A percentile compares a stretch with the other conserved stretches of the same genome.
phyloP scores from a whole-genome alignment of 805 yeast genomes.

The Yarrowia alimentaria region DNA sequence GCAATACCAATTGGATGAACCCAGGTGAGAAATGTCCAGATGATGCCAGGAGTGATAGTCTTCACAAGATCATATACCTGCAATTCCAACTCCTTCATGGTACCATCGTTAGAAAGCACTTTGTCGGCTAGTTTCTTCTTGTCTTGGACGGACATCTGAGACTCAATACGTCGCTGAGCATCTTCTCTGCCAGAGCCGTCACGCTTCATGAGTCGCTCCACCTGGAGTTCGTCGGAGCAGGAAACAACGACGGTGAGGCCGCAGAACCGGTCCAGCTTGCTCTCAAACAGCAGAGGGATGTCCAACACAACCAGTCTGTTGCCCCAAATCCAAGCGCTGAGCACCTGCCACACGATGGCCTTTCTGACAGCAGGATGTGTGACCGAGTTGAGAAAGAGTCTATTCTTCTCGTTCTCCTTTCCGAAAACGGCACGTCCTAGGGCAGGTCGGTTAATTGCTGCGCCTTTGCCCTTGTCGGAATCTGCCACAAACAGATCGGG shows the following conservation, averaged over 20 bases:
- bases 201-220: constrained; percentile 60
- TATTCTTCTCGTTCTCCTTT: constrained; percentile 48
- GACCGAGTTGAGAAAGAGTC: constrained; percentile 62
- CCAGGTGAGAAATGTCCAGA: constrained; percentile 38
- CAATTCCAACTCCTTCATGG: constrained; percentile 45
- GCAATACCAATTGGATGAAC: constrained; percentile 40
- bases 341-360: constrained; percentile 58
- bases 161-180: constrained; percentile 64
- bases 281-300: constrained; percentile 86
- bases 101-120: constrained; percentile 61
- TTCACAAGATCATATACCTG: constrained; percentile 46
- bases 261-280: constrained; percentile 66
- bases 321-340: constrained; percentile 57
- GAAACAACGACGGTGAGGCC: constrained; percentile 68
- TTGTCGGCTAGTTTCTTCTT: constrained; percentile 61
- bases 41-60: constrained; percentile 42
- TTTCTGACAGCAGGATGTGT: constrained; percentile 85
- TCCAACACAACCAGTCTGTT: constrained; percentile 69
- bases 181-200: constrained; percentile 67
- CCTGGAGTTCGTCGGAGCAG: constrained; percentile 57
- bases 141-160: constrained; percentile 69
- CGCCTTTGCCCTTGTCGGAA: constrained; percentile 35
- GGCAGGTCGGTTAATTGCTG: constrained; percentile 61
- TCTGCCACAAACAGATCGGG: constrained; percentile 49
- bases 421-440: constrained; percentile 80